phyloP scores from a whole-genome alignment of 192 early-diverging fungal species.

The Umbelopsis ramanniana region DNA sequence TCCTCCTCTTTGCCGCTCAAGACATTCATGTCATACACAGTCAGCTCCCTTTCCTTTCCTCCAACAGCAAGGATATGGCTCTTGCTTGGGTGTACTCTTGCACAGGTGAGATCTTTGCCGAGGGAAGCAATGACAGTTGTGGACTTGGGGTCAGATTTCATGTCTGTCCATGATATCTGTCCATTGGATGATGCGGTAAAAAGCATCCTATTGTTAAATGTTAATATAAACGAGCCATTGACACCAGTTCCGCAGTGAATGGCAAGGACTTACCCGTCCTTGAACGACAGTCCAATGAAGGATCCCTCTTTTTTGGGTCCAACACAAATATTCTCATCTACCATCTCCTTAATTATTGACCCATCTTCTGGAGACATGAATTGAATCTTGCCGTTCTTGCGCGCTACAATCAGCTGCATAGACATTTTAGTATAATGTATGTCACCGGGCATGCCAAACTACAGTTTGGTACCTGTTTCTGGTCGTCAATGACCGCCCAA shows the following conservation, averaged over 20 bases:
- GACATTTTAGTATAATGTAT: background rate
- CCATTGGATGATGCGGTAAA: conserved; percentile 14
- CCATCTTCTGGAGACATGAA: conserved; percentile 49
- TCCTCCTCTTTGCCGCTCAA: conserved; percentile 11
- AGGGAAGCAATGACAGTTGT: conserved; percentile 33
- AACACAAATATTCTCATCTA: conserved; percentile 33
- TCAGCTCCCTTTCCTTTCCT: conserved; percentile 86
- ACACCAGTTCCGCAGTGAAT: background rate
- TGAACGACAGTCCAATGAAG: conserved; percentile 57
- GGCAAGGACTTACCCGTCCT: conserved; percentile 40
- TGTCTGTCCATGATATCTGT: conserved; percentile 25
- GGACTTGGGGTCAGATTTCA: conserved; percentile 19
- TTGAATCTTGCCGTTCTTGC: conserved; percentile 56
- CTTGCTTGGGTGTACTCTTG: conserved; percentile 69
- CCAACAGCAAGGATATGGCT: conserved; percentile 78
- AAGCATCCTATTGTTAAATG: background rate
- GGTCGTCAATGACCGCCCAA: conserved; percentile 29
- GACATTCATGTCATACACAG: conserved; percentile 69
- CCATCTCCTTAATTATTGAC: conserved; percentile 38
- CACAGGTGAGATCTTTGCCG: conserved; percentile 58
- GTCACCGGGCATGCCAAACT: background rate
- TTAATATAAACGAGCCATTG: background rate
- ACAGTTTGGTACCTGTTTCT: conserved; percentile 25
- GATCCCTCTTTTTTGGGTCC: conserved; percentile 37
- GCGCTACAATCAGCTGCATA: conserved; percentile 52